Evolutionary conservation across 306 rosid genomes (phyloP).

Genomic region (Fragaria iinumae): DNA sequence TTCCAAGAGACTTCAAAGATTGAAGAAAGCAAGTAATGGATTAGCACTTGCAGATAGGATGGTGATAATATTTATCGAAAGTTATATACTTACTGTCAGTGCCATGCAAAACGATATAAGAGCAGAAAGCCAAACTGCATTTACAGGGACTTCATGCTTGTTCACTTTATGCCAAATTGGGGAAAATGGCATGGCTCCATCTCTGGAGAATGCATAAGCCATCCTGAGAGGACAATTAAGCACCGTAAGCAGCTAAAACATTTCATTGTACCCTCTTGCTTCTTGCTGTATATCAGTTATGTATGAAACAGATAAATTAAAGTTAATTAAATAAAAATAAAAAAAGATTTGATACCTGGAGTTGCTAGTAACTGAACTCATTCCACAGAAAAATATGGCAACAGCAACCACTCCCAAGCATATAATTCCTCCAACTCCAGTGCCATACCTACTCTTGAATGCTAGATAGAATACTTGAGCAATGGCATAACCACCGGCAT

Average conservation of each 20-base stretch:
- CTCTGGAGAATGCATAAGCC: constrained; percentile 98
- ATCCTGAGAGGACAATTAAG: constrained; percentile 47
- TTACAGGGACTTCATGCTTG: constrained; percentile 73
- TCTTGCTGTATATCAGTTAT: not conserved
- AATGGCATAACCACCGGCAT: constrained; percentile 95
- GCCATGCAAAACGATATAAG: constrained; percentile 85
- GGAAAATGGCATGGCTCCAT: constrained; percentile 97
- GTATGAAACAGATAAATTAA: constrained; percentile 5
- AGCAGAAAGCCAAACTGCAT: constrained; percentile 92
- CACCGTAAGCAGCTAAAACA: constrained; percentile 20
- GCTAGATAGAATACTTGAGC: constrained; percentile 85
- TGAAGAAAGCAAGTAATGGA: constrained; percentile 22
- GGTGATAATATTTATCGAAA: not conserved
- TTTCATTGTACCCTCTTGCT: not conserved
- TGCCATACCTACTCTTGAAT: constrained; percentile 86
- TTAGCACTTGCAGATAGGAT: constrained; percentile 12
- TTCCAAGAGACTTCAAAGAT: constrained; percentile 88
- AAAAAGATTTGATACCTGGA: constrained; percentile 54
- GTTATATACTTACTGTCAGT: constrained; percentile 52
- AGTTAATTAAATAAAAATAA: no score
- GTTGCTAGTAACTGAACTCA: constrained; percentile 96
- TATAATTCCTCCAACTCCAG: constrained; percentile 86
- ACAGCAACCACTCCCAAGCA: constrained; percentile 83
- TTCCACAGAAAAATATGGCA: constrained; percentile 95
- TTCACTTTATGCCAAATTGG: constrained; percentile 84